A percentile compares a stretch with the other conserved stretches of the same genome.
These are phyloP conservation scores for Pezicula neosporulosa DNA, from an alignment of 2,329 filamentous ascomycete genomes.

Conservation along the genomic window DNA sequence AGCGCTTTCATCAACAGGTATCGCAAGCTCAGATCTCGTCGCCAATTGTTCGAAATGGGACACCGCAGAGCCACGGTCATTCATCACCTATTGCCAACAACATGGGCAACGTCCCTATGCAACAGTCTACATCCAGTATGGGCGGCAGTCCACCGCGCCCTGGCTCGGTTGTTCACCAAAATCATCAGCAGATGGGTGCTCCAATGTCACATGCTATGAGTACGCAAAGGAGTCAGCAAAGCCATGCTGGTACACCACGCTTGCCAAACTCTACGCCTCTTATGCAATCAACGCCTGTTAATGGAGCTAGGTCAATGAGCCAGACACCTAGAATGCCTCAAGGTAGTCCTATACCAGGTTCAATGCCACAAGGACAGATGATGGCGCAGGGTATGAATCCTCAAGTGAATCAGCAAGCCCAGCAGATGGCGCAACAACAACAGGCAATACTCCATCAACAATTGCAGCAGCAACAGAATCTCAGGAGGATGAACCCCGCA, in stretches of 20 bases:
- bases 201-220: constrained; percentile 63
- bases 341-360: constrained; percentile 56
- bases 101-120: constrained; percentile 50
- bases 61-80: constrained; percentile 59
- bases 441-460: constrained; percentile 32
- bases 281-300: constrained; percentile 59
- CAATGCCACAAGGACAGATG: constrained; percentile 55
- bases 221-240: constrained; percentile 62
- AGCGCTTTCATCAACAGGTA: constrained; percentile 42
- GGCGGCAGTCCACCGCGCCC: constrained; percentile 65
- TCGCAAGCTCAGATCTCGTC: constrained; percentile 64
- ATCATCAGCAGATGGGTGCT: constrained; percentile 51
- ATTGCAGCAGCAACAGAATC: constrained; percentile 21
- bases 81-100: constrained; percentile 62
- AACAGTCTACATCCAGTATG: constrained; percentile 63
- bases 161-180: constrained; percentile 59
- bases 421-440: constrained; percentile 23
- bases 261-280: constrained; percentile 60
- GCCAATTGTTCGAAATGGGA: constrained; percentile 61
- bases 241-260: constrained; percentile 61
- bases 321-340: constrained; percentile 61
- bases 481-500: constrained; percentile 33
- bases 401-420: constrained; percentile 25
- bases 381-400: constrained; percentile 42
- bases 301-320: constrained; percentile 39